Base-by-base conservation (phyloP, 768 basidiomycete genomes). In the Pholiota molesta region DNA sequence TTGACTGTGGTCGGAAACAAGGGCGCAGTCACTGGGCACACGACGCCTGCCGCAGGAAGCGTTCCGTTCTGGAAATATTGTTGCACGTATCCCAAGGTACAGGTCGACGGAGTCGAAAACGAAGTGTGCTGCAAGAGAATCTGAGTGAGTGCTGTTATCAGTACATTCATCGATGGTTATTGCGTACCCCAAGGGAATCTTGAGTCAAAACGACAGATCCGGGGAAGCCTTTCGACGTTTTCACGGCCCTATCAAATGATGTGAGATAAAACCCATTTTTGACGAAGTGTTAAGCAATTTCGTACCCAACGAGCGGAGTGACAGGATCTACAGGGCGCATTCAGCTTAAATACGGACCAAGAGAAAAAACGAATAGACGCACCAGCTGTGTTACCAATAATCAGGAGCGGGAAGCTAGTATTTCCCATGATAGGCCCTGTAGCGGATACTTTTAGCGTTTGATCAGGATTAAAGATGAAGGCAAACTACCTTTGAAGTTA, bases 61-160 rank as follows among this genome's bases (percentile, higher is more conserved):
- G 59, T 65, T 0, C 66, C 64, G 29, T 66, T 57, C 21, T 35
- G 59, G 60, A 69, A 68, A 52, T 70, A 68, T 33, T 40, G 29
- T 9, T 56, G 59, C 37, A 70, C 49, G n/a, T 59, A 53, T n/a
- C 23, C 54, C 35, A 63, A 59, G 0, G 70, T 69, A 62, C 75
- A 74, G 31, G 64, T 28, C 3, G 74, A 74, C 0, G 72, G 68
- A 0, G 66, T 70, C 5, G 65, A 21, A 8, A 73, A 44, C 9
- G 40, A 42, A 5, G 40, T 42, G 40, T 42, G 40, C 40, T 42
- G 40, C 9, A n/a, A 42, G n/a, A 42, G 40, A 42, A 11, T 14
- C 40, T 42, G 1, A 42, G 11, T 42, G 40, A 42, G 40, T 42
- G 1, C 40, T 5, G n/a, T 42, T n/a, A n/a, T 5, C 5, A 42